Evolutionary conservation across 1,284 basidiomycete species (phyloP), one percentile per base, ranked within the genome.

Genomic region (Leccinum huronense): DNA sequence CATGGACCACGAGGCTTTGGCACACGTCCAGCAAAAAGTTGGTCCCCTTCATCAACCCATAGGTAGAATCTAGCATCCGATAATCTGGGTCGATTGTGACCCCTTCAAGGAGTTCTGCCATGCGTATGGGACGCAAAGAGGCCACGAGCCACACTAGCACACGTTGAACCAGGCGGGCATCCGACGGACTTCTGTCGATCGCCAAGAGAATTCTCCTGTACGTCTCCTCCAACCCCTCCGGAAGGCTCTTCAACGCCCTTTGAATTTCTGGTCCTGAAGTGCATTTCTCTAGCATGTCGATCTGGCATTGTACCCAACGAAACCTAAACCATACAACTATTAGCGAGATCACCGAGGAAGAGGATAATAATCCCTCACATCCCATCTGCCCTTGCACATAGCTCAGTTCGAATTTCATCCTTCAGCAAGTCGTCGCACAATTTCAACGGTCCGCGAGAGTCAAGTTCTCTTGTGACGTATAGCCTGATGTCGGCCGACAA

Each of bases 301-400:
- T 62, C 38, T 66, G 67, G 13, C 64, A 61, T 23, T 67, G 60
- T 7, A 67, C 66, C 66, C 67, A 68, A 27, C 60, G 59, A 58
- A 68, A 68, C 61, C 67, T 68, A 19, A 10, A 30, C 5, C 0
- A 8, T 1, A 27, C 1, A 45, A 27, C 30, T 9, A 19, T 66
- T 7, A 67, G 40, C 53, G 7, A 4, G 6, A 19, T 19, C 7
- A 16, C 2, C 3, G 8, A 31, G 2, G 6, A 16, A 5, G 16
- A 11, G 9, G 0, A 27, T 33, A 5, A 13, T 0, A n/a, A 10
- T 3, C 4, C 16, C 66, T 2, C 10, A 68, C 59, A 67, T 67
- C n/a, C 59, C 51, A 5, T 61, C 59, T 14, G 59, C 59, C 16
- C 33, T 58, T 1, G 23, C 36, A 38, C 59, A 67, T 38, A 69